Base-by-base conservation (phyloP, 2,329 filamentous ascomycete species). In the Epichloe brachyelytri region DNA sequence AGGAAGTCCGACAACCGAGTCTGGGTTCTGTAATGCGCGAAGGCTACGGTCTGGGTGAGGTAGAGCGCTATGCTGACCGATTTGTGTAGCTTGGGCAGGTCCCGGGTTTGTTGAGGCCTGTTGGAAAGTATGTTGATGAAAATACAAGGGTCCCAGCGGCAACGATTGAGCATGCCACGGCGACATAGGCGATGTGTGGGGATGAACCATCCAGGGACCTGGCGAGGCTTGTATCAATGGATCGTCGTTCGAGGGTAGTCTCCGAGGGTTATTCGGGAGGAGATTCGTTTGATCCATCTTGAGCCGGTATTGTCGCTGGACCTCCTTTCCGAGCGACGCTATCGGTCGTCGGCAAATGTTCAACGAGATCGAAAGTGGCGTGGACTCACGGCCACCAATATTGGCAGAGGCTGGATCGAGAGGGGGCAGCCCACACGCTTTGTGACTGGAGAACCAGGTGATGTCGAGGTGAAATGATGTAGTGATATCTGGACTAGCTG, bases 211-310 rank as follows among this genome's bases (percentile, higher is more conserved):
- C 63, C 63, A 66, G 38, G 56, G 51, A 44, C 50, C 56, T 19
- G 60, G 54, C 36, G 59, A 55, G 33, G 58, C 54, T 49, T 64
- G 62, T 3, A 44, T 37, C 38, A 63, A 57, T 17, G 62, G 57
- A 40, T 62, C 62, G 47, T 61, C 61, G 47, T 60, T 59, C 17
- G 58, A 49, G n/a, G 49, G 47, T 39, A 56, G 44, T 44, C 59
- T 57, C 40, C 55, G 52, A 43, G 58, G 54, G 40, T 57, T 55
- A 49, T 58, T 55, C 44, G 59, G 46, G 38, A 60, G 51, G 50
- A 58, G 60, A 36, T 63, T 59, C 55, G 60, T 59, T 15, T 56
- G 59, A 55, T 63, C 61, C 62, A 63, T 63, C 45, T 53, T 50
- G 50, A 36, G 38, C 48, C 26, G 30, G 22, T 36, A 34, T 33